phyloP scores from a whole-genome alignment of 2,329 filamentous ascomycete species.

The Cytospora chrysosperma region DNA sequence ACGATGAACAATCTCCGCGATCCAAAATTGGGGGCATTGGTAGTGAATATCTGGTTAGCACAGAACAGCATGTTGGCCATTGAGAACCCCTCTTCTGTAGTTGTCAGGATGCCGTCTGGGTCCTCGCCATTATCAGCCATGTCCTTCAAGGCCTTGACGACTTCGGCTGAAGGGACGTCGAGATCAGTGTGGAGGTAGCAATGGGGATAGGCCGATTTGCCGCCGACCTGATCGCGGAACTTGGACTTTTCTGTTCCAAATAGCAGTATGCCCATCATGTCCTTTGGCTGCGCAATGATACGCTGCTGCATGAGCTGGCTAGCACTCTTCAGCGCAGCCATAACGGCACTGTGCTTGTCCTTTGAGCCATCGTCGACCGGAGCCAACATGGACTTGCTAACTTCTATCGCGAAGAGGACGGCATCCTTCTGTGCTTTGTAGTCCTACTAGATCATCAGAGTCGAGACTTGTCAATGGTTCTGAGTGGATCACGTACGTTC shows the following conservation, averaged over 20 bases:
- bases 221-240: conserved; percentile 66
- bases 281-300: conserved; percentile 93
- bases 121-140: conserved; percentile 78
- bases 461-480: neutral
- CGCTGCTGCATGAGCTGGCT: conserved; percentile 96
- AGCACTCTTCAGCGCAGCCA: conserved; percentile 88
- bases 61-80: conserved; percentile 94
- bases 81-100: conserved; percentile 66
- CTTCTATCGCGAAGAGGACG: conserved; percentile 93
- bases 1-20: conserved; percentile 93
- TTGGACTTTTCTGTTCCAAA: conserved; percentile 87
- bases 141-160: conserved; percentile 76
- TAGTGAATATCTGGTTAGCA: conserved; percentile 95
- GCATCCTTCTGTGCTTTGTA: conserved; percentile 96
- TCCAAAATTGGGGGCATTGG: conserved; percentile 89
- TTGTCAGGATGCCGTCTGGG: conserved; percentile 64
- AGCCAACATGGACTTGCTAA: conserved; percentile 82
- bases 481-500: conserved; percentile 24
- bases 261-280: conserved; percentile 94
- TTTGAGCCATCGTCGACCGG: conserved; percentile 67
- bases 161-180: conserved; percentile 79
- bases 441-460: conserved; percentile 49
- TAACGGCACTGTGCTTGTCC: conserved; percentile 73
- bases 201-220: conserved; percentile 71
- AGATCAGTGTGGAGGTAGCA: conserved; percentile 91